Evolutionary conservation across 2,329 filamentous ascomycete genomes (phyloP).

Genomic region (Botrytis galanthina): DNA sequence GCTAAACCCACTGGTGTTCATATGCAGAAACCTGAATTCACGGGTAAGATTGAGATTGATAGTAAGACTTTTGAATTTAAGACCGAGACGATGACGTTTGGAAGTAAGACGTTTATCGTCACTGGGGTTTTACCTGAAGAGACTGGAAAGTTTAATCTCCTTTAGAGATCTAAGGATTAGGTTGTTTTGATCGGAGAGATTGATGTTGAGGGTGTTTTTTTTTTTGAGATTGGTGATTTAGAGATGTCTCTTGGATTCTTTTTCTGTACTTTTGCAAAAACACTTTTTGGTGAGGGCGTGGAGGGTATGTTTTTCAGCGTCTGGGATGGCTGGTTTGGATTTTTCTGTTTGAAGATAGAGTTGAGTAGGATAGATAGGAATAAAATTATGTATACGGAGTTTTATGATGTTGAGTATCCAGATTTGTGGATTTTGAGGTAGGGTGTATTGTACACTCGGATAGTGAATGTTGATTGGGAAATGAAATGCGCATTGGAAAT

Average conservation of each 20-base stretch:
- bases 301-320: not conserved
- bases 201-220: not conserved
- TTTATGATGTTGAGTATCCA: too few relatives aligned
- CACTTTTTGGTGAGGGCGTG: not conserved
- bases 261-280: not conserved
- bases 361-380: not conserved
- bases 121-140: not conserved
- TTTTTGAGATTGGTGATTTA: not conserved
- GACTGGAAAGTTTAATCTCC: not conserved
- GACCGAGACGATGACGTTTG: not conserved
- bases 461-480: not conserved
- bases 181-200: not conserved
- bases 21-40: not conserved
- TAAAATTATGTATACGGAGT: not conserved
- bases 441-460: not conserved
- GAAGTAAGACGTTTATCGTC: not conserved
- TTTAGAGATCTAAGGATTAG: not conserved
- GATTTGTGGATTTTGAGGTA: not conserved
- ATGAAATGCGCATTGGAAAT: not conserved
- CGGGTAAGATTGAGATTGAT: not conserved
- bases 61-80: conserved; percentile 1
- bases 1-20: not conserved
- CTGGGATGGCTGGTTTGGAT: not conserved
- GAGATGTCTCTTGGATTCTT: not conserved
- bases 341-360: not conserved